Conservation (phyloP, 2,329 filamentous ascomycete species). For the Calonectria pseudoreteaudii region DNA sequence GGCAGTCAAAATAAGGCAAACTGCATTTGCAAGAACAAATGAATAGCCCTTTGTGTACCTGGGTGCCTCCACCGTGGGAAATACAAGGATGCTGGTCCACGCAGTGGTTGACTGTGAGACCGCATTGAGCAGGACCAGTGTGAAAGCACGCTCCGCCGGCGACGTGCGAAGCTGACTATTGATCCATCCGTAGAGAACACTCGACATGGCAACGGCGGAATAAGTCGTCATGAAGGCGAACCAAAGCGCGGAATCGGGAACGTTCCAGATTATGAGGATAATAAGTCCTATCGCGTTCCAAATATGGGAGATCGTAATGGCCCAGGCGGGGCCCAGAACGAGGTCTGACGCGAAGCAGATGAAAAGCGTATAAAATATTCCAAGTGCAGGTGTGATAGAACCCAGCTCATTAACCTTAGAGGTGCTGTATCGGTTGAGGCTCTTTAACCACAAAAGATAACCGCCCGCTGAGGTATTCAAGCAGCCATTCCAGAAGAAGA, state of each 20-base stretch:
- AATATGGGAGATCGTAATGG: constrained; percentile 62
- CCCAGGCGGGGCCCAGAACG: constrained; percentile 63
- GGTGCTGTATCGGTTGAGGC: constrained; percentile 59
- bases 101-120: constrained; percentile 66
- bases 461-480: constrained; percentile 59
- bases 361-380: constrained; percentile 67
- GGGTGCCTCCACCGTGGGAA: constrained; percentile 58
- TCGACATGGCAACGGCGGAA: constrained; percentile 63
- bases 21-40: background rate
- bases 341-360: constrained; percentile 68
- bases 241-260: constrained; percentile 56
- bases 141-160: constrained; percentile 60
- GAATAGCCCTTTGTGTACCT: constrained; percentile 55
- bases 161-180: constrained; percentile 61
- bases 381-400: constrained; percentile 64
- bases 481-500: constrained; percentile 68
- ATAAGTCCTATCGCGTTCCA: constrained; percentile 66
- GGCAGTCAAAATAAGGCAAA: background rate
- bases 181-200: constrained; percentile 67
- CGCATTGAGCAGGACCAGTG: constrained; percentile 62
- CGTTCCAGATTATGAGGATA: constrained; percentile 67
- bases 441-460: constrained; percentile 70
- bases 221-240: constrained; percentile 58
- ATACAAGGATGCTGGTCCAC: constrained; percentile 66
- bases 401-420: constrained; percentile 64